phyloP scores from a whole-genome alignment of 208 protist genomes.

The Endotrypanum monterogeii region DNA sequence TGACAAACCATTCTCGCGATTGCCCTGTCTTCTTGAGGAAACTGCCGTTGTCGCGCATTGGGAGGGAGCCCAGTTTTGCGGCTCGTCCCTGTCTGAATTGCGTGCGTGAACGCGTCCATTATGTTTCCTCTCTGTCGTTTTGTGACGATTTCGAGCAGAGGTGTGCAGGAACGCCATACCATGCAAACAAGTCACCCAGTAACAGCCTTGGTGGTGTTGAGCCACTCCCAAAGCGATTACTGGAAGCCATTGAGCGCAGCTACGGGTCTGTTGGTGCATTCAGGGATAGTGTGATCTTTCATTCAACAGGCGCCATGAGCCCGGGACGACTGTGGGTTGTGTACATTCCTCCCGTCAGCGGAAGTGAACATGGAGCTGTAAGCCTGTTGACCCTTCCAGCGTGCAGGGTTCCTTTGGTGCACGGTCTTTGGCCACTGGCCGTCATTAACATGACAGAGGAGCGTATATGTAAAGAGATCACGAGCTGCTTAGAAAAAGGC shows the following conservation, averaged over 20 bases:
- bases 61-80: slow-evolving; percentile 47
- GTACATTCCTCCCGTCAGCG: slow-evolving; percentile 28
- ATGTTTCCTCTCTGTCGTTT: slow-evolving; percentile 71
- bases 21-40: slow-evolving; percentile 57
- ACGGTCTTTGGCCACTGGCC: slow-evolving; percentile 83
- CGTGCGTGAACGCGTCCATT: slow-evolving; percentile 62
- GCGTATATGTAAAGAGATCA: slow-evolving; percentile 36
- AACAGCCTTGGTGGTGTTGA: not conserved
- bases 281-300: slow-evolving; percentile 35
- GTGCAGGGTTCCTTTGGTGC: slow-evolving; percentile 46
- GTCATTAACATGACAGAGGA: slow-evolving; percentile 70
- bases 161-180: slow-evolving; percentile 16
- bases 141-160: slow-evolving; percentile 51
- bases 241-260: slow-evolving; percentile 24
- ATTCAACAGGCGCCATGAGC: slow-evolving; percentile 37
- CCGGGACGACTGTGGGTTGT: slow-evolving; percentile 77
- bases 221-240: slow-evolving; percentile 14
- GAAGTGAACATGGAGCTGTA: slow-evolving; percentile 35
- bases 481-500: not conserved
- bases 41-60: slow-evolving; percentile 51
- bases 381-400: slow-evolving; percentile 43
- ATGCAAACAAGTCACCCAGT: not conserved
- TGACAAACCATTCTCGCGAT: slow-evolving; percentile 30
- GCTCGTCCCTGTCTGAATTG: slow-evolving; percentile 56
- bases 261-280: slow-evolving; percentile 51